Evolutionary conservation across 441 rosid genomes (phyloP), one percentile per base, ranked within the genome.

Genomic region (Francoa sonchifolia): DNA sequence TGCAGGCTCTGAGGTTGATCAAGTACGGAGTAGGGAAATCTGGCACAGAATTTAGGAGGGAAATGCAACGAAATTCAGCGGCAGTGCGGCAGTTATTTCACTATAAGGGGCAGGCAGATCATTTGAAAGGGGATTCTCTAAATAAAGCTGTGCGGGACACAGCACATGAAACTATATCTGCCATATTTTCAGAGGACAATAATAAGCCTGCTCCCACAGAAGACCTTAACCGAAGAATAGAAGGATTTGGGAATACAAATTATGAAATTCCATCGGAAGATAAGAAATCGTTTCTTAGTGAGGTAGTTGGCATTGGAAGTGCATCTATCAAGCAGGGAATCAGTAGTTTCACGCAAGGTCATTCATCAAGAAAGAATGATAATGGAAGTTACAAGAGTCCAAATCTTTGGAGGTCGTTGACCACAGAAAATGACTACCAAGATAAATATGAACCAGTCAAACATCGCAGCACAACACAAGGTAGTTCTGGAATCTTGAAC

Each of bases 101-200:
- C 58, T 86, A 86, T 72, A 80, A 72, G 62, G 99, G 99, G 25
- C 78, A 83, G 56, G 55, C 68, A 18, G 84, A 86, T 72, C 77
- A 94, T 44, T 56, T 90, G 50, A 90, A 90, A 48, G 99, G 99
- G 9, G 95, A 86, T 72, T 88, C 96, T 3, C 89, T 72, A 46
- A 90, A 90, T 58, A 90, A 90, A 73, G 94, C 95, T 45, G 94
- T 90, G 51, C 59, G 99, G 52, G 96, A 86, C 17, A 80, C 79
- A 12, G 94, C 96, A 60, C 94, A 81, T n/a, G 99, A 90, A 57
- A 60, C 86, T 38, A 61, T 90, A 38, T 69, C 88, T 55, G 83
- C 88, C 45, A 74, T 90, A 29, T 90, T 90, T 40, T 71, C 84
- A 0, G 99, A 80, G 56, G 92, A 86, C 68, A 66, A 65, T 28